Evolutionary conservation across 1,284 basidiomycete species (phyloP).

Genomic region (Stygiomarasmius scandens): DNA sequence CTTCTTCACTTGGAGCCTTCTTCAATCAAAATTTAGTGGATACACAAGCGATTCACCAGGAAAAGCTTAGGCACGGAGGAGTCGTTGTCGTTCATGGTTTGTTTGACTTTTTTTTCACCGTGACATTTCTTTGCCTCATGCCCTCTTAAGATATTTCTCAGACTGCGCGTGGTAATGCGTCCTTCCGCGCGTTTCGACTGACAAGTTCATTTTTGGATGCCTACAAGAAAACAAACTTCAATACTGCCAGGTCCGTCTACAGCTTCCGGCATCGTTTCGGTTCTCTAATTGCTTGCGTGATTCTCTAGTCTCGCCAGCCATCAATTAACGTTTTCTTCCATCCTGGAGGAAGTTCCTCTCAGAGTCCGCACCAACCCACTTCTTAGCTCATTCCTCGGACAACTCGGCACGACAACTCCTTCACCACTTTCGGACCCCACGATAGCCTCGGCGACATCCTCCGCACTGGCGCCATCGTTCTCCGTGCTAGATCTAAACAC

Average conservation of each 20-base stretch:
- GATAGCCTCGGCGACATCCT: conserved; percentile 40
- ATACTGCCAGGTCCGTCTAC: conserved; percentile 69
- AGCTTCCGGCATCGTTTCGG: not conserved
- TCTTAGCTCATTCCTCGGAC: conserved; percentile 83
- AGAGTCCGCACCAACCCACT: conserved; percentile 88
- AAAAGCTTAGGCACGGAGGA: conserved; percentile 82
- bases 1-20: conserved; percentile 89
- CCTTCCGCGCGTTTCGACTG: conserved; percentile 90
- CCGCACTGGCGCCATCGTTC: conserved; percentile 57
- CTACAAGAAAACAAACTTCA: conserved; percentile 87
- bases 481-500: conserved; percentile 62
- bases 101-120: conserved; percentile 20
- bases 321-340: conserved; percentile 86
- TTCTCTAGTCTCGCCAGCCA: conserved; percentile 76
- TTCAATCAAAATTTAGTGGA: conserved; percentile 90
- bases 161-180: conserved; percentile 83
- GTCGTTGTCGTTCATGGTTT: conserved; percentile 88
- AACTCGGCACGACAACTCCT: conserved; percentile 52
- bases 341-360: conserved; percentile 90
- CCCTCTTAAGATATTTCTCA: conserved; percentile 62
- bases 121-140: not conserved
- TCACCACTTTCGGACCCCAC: conserved; percentile 38
- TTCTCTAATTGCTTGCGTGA: not conserved
- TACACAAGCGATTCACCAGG: conserved; percentile 84
- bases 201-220: conserved; percentile 85